phyloP scores from a whole-genome alignment of 768 basidiomycete genomes.

The Lactarius sp. region DNA sequence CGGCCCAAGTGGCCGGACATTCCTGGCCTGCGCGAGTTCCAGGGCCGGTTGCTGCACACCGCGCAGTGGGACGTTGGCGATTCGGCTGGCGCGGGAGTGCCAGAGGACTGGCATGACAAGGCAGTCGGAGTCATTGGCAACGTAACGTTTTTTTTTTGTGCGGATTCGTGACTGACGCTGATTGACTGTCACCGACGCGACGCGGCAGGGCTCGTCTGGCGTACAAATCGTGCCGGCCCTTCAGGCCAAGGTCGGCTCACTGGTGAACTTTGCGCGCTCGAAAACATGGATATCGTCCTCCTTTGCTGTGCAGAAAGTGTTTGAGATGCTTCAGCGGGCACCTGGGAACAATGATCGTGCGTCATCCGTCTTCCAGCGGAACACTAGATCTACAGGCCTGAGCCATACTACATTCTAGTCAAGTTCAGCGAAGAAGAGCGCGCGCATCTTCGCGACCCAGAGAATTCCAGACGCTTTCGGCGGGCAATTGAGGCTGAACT shows the following conservation, averaged over 20 bases:
- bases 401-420: constrained; percentile 6
- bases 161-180: too few species aligned
- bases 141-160: constrained; percentile 33
- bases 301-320: constrained; percentile 40
- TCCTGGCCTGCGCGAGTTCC: constrained; percentile 48
- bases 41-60: constrained; percentile 58
- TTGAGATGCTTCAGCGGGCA: constrained; percentile 37
- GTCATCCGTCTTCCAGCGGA: neutral
- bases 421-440: constrained; percentile 16
- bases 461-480: constrained; percentile 46
- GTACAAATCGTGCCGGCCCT: constrained; percentile 56
- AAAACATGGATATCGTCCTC: constrained; percentile 52
- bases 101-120: constrained; percentile 49
- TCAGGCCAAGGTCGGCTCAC: constrained; percentile 45
- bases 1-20: constrained; percentile 69
- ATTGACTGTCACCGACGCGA: too few species aligned
- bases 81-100: constrained; percentile 31
- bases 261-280: constrained; percentile 54
- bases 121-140: constrained; percentile 55
- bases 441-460: constrained; percentile 41
- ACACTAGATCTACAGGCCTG: neutral
- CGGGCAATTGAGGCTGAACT: constrained; percentile 41
- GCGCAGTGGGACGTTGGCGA: constrained; percentile 42
- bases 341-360: constrained; percentile 41
- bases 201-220: constrained; percentile 52